Conservation (phyloP, 1,139 yeast genomes). For the Pichia inconspicua region DNA sequence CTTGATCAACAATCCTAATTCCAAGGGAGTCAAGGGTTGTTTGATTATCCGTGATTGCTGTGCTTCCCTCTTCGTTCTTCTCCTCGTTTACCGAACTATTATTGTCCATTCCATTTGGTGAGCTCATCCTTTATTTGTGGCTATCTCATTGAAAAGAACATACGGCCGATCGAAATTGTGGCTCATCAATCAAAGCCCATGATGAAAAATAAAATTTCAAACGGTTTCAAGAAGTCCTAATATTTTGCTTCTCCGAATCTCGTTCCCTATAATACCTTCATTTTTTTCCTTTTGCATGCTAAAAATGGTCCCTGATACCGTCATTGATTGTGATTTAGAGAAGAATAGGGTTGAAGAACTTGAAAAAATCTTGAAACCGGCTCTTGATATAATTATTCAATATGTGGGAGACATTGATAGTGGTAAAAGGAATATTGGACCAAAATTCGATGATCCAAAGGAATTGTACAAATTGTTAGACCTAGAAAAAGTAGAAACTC, state of each 20-base stretch:
- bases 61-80: not conserved
- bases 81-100: not conserved
- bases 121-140: not conserved
- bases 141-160: too few species aligned
- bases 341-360: constrained; percentile 34
- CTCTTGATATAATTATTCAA: constrained; percentile 30
- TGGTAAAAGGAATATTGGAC: constrained; percentile 31
- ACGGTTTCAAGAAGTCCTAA: not conserved
- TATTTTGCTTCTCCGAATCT: not conserved
- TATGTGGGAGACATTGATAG: constrained; percentile 35
- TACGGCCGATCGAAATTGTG: not conserved
- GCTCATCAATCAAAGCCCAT: too few species aligned
- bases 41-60: not conserved
- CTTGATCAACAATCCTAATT: constrained; percentile 62
- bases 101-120: not conserved
- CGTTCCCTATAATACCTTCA: too few species aligned
- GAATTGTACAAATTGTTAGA: constrained; percentile 25
- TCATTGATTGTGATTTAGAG: constrained; percentile 1
- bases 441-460: constrained; percentile 29
- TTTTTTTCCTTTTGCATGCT: not conserved
- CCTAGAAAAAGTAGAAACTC: constrained; percentile 12
- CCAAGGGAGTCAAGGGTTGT: constrained; percentile 28
- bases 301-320: not conserved
- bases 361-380: constrained; percentile 34
- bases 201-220: too few species aligned